phyloP scores from a whole-genome alignment of 164 flowering plant species.

The Protea cynaroides region DNA sequence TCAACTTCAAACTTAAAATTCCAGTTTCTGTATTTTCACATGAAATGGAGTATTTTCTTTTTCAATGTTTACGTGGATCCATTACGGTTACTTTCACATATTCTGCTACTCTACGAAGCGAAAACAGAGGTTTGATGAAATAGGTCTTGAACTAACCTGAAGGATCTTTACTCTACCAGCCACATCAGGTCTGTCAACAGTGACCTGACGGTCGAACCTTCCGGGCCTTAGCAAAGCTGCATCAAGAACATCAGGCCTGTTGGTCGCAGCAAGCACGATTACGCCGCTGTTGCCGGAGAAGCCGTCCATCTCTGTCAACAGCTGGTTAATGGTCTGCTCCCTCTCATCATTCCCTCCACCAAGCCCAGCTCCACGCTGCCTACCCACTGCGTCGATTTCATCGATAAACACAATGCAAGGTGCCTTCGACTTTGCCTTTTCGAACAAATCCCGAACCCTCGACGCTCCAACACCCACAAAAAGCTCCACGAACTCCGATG shows the following conservation, averaged over 20 bases:
- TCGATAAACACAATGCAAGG: constrained; percentile 97
- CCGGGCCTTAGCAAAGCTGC: constrained; percentile 93
- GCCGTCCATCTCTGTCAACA: constrained; percentile 96
- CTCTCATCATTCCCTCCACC: constrained; percentile 99
- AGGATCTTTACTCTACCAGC: constrained; percentile 91
- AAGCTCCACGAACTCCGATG: constrained; percentile 90
- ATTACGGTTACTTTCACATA: too few relatives aligned
- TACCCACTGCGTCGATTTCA: constrained; percentile 99
- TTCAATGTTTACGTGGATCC: too few relatives aligned
- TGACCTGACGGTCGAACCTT: constrained; percentile 94
- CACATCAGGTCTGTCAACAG: constrained; percentile 93
- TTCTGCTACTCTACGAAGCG: too few relatives aligned
- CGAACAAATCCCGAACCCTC: constrained; percentile 89
- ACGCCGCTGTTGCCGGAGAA: constrained; percentile 88
- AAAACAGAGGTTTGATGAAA: neutral
- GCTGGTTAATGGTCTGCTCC: constrained; percentile 94
- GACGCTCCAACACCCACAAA: constrained; percentile 99
- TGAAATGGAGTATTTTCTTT: too few relatives aligned
- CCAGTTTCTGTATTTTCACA: too few relatives aligned
- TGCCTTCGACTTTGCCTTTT: constrained; percentile 90
- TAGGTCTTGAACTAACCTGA: constrained; percentile 44
- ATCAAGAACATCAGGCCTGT: constrained; percentile 94
- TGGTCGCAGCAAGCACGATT: constrained; percentile 89
- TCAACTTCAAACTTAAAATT: too few relatives aligned
- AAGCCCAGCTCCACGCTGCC: constrained; percentile 92